Evolutionary conservation across 2,329 filamentous ascomycete genomes (phyloP), one percentile per base, ranked within the genome.

Genomic region (Chrysosporium keratinophilum): DNA sequence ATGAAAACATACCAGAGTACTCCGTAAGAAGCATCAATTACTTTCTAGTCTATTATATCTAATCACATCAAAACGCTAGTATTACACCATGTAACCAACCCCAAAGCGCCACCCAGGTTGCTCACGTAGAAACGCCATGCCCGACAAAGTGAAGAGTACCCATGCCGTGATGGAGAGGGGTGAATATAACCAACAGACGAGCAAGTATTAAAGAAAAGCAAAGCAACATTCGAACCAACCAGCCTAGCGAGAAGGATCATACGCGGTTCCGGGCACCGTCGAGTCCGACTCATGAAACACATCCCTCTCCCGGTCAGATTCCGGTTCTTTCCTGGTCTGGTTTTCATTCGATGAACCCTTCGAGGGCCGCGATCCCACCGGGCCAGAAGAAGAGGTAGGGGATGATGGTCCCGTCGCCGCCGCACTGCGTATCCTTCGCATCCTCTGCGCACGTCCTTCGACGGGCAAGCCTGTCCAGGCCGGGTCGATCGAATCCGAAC

Each of bases 401-500:
- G 54, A 3, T 37, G 46, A 19, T 19, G 52, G 7, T 10, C 52
- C 17, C 9, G 42, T 11, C 9, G 39, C 35, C 31, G 39, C 17
- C 42, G 37, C 59, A 51, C 52, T 57, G 41, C 44, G 46, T 44
- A 33, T 44, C 48, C 46, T 41, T 28, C 56, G 53, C 35, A 56
- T 43, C 19, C 56, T 23, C 31, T 54, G 53, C 19, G 47, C 39
- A 47, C 54, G 56, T 9, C 46, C 54, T 47, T 56, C 56, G 17
- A 50, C 40, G 19, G 53, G 56, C 3, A 57, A 45, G 1, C 34
- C 40, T 10, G 48, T 48, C 54, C 54, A 55, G n/a, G 54, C 41
- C 17, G 56, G 45, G 39, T 52, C 47, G 12, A 57, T 50, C 4
- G 56, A 50, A 33, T 57, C 56, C 17, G 56, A 55, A 39, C 56